Evolutionary conservation across 2,329 filamentous ascomycete genomes (phyloP).

Genomic region (Cryphonectria carpinicola): DNA sequence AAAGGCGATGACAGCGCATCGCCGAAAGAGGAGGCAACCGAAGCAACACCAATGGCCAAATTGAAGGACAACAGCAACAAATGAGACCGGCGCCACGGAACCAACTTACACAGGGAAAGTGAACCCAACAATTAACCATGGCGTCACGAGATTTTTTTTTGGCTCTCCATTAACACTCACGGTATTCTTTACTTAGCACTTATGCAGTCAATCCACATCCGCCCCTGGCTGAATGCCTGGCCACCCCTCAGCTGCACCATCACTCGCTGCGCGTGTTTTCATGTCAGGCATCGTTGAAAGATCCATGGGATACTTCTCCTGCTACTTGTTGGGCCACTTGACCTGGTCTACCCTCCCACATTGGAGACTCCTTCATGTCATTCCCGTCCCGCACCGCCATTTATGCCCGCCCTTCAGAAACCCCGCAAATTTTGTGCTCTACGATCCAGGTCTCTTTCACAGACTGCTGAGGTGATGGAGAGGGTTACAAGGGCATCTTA

Average conservation of each 20-base stretch:
- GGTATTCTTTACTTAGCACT: background rate
- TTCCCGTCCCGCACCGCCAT: background rate
- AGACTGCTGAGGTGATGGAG: background rate
- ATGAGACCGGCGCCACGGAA: background rate
- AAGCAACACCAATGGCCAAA: constrained; percentile 4
- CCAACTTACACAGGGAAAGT: background rate
- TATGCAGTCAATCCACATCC: background rate
- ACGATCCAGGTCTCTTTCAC: background rate
- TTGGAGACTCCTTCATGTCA: background rate
- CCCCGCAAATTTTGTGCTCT: background rate
- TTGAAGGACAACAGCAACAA: constrained; percentile 18
- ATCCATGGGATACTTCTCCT: background rate
- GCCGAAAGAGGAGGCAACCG: constrained; percentile 11
- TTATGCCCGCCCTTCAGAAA: background rate
- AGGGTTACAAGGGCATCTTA: background rate
- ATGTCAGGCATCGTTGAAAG: background rate
- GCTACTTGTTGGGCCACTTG: background rate
- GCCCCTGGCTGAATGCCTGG: background rate
- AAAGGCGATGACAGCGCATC: constrained; percentile 3
- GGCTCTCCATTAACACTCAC: background rate
- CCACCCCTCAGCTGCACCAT: background rate
- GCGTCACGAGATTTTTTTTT: background rate
- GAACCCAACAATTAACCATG: background rate
- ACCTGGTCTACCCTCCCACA: background rate
- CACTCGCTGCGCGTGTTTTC: background rate